Percentiles rank a stretch among this genome's conserved stretches.
Evolutionary conservation across 2,329 filamentous ascomycete species (phyloP).

Genomic region (Pseudogymnoascus sp.): DNA sequence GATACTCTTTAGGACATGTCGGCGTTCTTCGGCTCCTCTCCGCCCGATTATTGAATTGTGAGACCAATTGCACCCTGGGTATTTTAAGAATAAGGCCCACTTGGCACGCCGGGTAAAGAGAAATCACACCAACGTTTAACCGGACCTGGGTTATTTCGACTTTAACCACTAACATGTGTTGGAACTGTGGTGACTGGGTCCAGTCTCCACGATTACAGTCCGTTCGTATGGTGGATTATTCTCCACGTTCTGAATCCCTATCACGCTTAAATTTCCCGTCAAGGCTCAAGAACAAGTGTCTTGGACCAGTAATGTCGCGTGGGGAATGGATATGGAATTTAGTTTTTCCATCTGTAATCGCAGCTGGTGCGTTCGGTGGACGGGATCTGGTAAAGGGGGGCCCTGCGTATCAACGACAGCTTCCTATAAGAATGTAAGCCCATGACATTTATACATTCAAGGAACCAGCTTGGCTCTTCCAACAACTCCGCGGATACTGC

Average conservation of each 20-base stretch:
- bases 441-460: not conserved
- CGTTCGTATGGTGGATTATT: slow-evolving; percentile 7
- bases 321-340: slow-evolving; percentile 1
- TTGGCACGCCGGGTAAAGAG: not conserved
- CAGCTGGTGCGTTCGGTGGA: not conserved
- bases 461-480: not conserved
- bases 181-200: not conserved
- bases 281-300: not conserved
- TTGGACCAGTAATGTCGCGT: not conserved
- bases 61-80: not conserved
- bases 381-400: not conserved
- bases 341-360: not conserved
- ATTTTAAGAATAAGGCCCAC: slow-evolving; percentile 5
- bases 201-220: not conserved
- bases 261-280: not conserved
- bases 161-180: slow-evolving; percentile 1
- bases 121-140: not conserved
- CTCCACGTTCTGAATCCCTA: not conserved
- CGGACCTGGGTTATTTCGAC: not conserved
- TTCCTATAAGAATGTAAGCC: not conserved
- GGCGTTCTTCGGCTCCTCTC: not conserved
- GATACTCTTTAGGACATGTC: not conserved
- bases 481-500: not conserved
- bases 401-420: not conserved
- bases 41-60: not conserved